These are phyloP conservation scores for Blumeria graminis DNA, from an alignment of 2,329 filamentous ascomycete species.

Conservation along the genomic window DNA sequence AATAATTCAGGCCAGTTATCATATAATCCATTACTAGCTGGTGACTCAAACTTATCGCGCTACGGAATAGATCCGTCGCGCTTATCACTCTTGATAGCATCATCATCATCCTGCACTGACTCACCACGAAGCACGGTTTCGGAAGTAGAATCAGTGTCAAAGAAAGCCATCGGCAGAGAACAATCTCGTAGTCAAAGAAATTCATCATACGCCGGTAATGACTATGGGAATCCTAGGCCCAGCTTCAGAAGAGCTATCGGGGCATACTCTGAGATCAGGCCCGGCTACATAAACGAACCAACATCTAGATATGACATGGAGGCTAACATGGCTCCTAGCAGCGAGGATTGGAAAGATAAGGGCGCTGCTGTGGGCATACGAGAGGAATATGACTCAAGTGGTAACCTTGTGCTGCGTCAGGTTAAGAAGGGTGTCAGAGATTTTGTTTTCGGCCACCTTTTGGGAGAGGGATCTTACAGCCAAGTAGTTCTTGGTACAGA, in stretches of 20 bases:
- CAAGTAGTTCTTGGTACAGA: conserved; percentile 86
- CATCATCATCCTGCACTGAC: conserved; percentile 27
- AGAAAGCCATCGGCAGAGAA: conserved; percentile 46
- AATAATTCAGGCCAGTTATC: conserved; percentile 19
- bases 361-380: conserved; percentile 70
- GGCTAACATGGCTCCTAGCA: conserved; percentile 32
- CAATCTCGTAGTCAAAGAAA: conserved; percentile 34
- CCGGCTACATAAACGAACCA: conserved; percentile 12
- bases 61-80: conserved; percentile 33
- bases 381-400: conserved; percentile 65
- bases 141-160: conserved; percentile 25
- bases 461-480: conserved; percentile 95
- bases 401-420: conserved; percentile 55
- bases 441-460: conserved; percentile 72
- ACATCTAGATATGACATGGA: conserved; percentile 28
- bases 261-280: conserved; percentile 18
- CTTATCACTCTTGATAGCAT: conserved; percentile 27
- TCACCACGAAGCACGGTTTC: conserved; percentile 10
- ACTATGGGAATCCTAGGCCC: too few relatives aligned
- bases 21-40: conserved; percentile 17
- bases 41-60: conserved; percentile 23
- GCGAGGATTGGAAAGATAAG: conserved; percentile 87
- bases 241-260: too few relatives aligned
- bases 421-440: conserved; percentile 96
- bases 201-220: too few relatives aligned